These are phyloP conservation scores for Mucor piriformis DNA, from an alignment of 371 early-diverging fungal genomes.

Conservation along the genomic window DNA sequence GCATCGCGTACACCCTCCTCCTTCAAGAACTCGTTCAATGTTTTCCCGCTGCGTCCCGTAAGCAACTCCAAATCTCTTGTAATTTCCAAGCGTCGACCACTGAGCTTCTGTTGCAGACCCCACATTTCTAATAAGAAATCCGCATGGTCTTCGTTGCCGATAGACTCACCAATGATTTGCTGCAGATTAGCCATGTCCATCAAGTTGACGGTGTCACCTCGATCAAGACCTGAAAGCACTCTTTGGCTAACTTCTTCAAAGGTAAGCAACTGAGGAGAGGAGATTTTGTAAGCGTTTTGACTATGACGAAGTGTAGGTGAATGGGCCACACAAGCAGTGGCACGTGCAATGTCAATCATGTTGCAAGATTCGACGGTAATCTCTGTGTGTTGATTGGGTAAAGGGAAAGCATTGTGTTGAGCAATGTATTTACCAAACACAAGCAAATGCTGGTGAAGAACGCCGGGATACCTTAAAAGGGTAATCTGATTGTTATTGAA, in stretches of 20 bases:
- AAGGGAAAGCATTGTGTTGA: slow-evolving; percentile 51
- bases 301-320: slow-evolving; percentile 45
- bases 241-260: slow-evolving; percentile 49
- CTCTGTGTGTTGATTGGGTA: slow-evolving; percentile 41
- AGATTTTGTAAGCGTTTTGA: slow-evolving; percentile 45
- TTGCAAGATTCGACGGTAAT: slow-evolving; percentile 51
- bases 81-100: slow-evolving; percentile 47
- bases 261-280: slow-evolving; percentile 42
- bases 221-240: slow-evolving; percentile 40
- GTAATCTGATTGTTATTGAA: slow-evolving; percentile 41
- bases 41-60: slow-evolving; percentile 59
- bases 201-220: slow-evolving; percentile 37
- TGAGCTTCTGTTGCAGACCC: slow-evolving; percentile 44
- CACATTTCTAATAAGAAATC: slow-evolving; percentile 52
- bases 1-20: slow-evolving; percentile 46
- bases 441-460: slow-evolving; percentile 49
- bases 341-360: slow-evolving; percentile 51
- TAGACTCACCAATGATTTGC: slow-evolving; percentile 37
- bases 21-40: slow-evolving; percentile 48
- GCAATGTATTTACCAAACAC: slow-evolving; percentile 52
- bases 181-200: slow-evolving; percentile 36
- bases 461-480: slow-evolving; percentile 52
- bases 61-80: slow-evolving; percentile 53
- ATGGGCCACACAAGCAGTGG: slow-evolving; percentile 46
- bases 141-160: slow-evolving; percentile 53